Evolutionary conservation across 352 stramenopile species (phyloP), one percentile per base, ranked within the genome.

Genomic region (Blastocystis sp.): DNA sequence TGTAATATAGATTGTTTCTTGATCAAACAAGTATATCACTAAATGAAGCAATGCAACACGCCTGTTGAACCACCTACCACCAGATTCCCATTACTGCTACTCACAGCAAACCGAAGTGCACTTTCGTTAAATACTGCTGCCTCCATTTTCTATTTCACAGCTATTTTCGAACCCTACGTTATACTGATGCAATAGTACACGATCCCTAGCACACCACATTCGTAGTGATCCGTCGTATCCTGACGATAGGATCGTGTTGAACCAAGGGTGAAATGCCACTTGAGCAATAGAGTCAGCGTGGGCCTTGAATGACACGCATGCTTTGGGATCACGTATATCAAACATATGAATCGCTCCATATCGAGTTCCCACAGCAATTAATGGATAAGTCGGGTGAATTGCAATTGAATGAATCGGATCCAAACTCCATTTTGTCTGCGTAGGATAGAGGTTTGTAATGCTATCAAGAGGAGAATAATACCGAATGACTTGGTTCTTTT

Each of bases 271-370:
- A 34, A 85, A 85, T 9, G 20, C 7, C 6, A 85, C 73, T n/a
- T 68, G 73, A 18, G 73, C 26, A 2, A 85, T 55, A 1, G 73
- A 85, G 41, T 85, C 73, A 39, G 9, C n/a, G 24, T 85, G 73
- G 7, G 73, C 73, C 39, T 50, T 20, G n/a, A 54, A 68, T 18
- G 43, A 66, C 5, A 85, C 73, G n/a, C 50, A 43, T 2, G n/a
- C 18, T 34, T n/a, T n/a, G 11, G 73, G 73, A 30, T 85, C 73
- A 7, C 73, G 73, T 16, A 66, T 43, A n/a, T 85, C 73, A 45
- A 69, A 85, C 8, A 85, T 50, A 47, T 85, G 73, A 11, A 85
- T 65, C 9, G 53, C 54, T 20, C 73, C 73, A 45, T 85, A 85
- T 16, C 55, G 53, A 18, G 73, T 85, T 64, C 73, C 73, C 0